Percentiles rank a stretch among this genome's conserved stretches.
These are phyloP conservation scores for Inonotus obliquus DNA, from an alignment of 1,284 basidiomycete species.

Conservation along the genomic window DNA sequence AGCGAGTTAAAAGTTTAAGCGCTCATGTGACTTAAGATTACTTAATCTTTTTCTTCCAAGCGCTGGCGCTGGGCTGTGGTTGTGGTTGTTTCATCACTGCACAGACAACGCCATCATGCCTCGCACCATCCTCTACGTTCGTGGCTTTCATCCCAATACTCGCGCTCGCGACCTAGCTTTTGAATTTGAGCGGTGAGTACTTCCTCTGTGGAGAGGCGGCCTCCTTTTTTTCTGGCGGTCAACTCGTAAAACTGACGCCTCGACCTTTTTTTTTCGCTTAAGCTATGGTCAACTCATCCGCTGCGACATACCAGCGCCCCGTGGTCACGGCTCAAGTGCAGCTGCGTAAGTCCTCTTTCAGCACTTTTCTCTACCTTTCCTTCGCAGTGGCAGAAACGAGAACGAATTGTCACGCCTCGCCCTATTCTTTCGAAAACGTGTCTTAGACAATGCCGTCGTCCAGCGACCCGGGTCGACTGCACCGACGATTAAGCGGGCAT, in stretches of 20 bases:
- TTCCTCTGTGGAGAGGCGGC: not conserved
- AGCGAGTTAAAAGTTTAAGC: not conserved
- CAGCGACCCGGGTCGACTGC: not conserved
- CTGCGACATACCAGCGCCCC: slow-evolving; percentile 85
- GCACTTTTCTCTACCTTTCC: slow-evolving; percentile 17
- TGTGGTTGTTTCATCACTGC: not conserved
- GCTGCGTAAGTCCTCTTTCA: slow-evolving; percentile 65
- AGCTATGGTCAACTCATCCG: slow-evolving; percentile 76
- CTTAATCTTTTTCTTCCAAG: not conserved
- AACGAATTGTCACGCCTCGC: slow-evolving; percentile 3
- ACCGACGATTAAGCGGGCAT: not conserved
- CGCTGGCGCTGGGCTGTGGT: not conserved
- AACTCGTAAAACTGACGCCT: slow-evolving; percentile 8
- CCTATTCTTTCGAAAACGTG: not conserved
- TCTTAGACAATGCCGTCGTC: not conserved
- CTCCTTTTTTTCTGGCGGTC: not conserved
- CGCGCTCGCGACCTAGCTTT: slow-evolving; percentile 80
- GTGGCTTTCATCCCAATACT: slow-evolving; percentile 75
- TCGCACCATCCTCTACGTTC: slow-evolving; percentile 77
- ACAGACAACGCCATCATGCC: slow-evolving; percentile 39
- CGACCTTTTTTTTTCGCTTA: slow-evolving; percentile 10
- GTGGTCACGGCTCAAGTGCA: slow-evolving; percentile 62
- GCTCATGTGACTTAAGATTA: not conserved
- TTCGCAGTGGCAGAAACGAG: slow-evolving; percentile 29
- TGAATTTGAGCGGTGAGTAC: slow-evolving; percentile 78